Percentiles rank a stretch among this genome's conserved stretches.
phyloP scores from a whole-genome alignment of 768 basidiomycete genomes.

The Kondoa malvinella region DNA sequence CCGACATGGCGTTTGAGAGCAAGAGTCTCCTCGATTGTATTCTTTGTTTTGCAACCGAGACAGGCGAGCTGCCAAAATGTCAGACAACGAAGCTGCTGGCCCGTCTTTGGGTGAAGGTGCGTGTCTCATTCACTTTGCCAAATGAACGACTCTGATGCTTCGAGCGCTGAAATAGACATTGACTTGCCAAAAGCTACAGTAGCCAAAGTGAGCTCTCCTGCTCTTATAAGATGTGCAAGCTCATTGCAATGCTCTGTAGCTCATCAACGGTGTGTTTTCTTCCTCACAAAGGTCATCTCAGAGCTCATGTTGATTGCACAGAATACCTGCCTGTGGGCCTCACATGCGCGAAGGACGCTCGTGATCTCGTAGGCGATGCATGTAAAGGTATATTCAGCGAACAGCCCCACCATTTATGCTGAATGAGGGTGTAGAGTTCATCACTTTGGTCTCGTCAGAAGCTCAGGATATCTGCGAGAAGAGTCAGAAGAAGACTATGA shows the following conservation, averaged over 20 bases:
- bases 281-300: no score
- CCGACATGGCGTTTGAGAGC: neutral
- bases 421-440: constrained; percentile 56
- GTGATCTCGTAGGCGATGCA: constrained; percentile 91
- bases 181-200: constrained; percentile 94
- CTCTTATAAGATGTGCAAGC: neutral
- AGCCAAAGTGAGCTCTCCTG: constrained; percentile 40
- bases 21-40: neutral
- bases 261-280: no score
- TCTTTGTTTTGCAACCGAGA: neutral
- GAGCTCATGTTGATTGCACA: no score
- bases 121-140: no score
- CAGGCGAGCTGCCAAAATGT: constrained; percentile 7
- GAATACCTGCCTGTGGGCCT: constrained; percentile 79
- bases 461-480: constrained; percentile 97
- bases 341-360: constrained; percentile 82
- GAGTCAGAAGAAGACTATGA: constrained; percentile 96
- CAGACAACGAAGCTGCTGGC: constrained; percentile 17
- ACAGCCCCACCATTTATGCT: neutral
- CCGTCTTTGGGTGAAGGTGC: no score
- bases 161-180: no score
- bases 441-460: constrained; percentile 89
- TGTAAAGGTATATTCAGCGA: constrained; percentile 60
- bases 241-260: neutral
- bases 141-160: no score